Evolutionary conservation across 306 rosid genomes (phyloP).

Genomic region (Citrullus mucosospermus): DNA sequence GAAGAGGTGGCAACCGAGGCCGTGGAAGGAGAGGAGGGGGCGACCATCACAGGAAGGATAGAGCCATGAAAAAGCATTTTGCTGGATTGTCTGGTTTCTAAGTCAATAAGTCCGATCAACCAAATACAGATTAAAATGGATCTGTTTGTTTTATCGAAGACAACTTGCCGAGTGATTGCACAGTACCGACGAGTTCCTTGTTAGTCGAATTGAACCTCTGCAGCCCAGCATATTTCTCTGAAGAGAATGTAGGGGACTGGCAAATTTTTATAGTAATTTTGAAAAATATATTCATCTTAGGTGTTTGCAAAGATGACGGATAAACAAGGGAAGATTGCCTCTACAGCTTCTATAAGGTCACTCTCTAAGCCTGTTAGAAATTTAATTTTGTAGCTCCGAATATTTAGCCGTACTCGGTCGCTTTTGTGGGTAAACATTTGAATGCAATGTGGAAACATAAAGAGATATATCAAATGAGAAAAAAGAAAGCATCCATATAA

Average conservation of each 20-base stretch:
- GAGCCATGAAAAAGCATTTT: slow-evolving; percentile 78
- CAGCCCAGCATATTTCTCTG: background rate
- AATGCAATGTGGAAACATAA: background rate
- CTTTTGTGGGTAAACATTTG: background rate
- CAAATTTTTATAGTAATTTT: background rate
- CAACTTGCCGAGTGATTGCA: background rate
- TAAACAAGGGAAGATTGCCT: background rate
- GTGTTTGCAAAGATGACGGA: background rate
- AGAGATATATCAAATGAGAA: too few relatives aligned
- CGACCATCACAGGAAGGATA: slow-evolving; percentile 68
- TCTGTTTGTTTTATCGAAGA: background rate
- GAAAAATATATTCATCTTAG: background rate
- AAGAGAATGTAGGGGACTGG: background rate
- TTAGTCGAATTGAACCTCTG: background rate
- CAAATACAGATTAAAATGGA: background rate
- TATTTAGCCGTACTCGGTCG: background rate
- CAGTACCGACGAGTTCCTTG: background rate
- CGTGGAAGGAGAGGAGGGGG: slow-evolving; percentile 23
- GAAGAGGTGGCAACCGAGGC: slow-evolving; percentile 29
- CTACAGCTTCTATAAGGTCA: background rate
- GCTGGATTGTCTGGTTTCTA: slow-evolving; percentile 57
- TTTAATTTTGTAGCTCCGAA: background rate
- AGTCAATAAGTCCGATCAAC: background rate
- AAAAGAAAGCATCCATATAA: too few relatives aligned
- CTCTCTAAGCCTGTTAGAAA: background rate